phyloP scores from a whole-genome alignment of 2,329 filamentous ascomycete species.

The Verticillium alfalfae region DNA sequence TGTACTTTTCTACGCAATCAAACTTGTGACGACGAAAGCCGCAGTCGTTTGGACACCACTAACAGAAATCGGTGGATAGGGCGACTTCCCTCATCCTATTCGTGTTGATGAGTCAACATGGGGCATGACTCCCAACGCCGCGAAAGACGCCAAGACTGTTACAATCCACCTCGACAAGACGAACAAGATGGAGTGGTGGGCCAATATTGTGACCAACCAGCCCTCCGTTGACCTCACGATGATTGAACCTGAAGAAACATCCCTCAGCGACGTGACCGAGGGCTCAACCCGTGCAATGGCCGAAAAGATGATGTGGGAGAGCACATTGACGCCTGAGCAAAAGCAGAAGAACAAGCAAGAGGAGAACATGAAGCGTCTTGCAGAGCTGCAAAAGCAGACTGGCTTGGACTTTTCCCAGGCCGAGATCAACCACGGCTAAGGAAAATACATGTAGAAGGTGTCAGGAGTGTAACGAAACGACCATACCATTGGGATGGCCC shows the following conservation, averaged over 20 bases:
- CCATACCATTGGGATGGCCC: conserved; percentile 34
- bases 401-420: conserved; percentile 70
- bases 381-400: conserved; percentile 84
- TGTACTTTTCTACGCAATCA: background rate
- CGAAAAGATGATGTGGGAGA: conserved; percentile 99
- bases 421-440: conserved; percentile 43
- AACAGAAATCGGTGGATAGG: conserved; percentile 44
- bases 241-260: conserved; percentile 89
- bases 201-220: conserved; percentile 79
- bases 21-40: background rate
- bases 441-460: conserved; percentile 25
- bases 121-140: conserved; percentile 70
- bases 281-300: conserved; percentile 96
- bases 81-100: conserved; percentile 76
- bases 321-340: conserved; percentile 83
- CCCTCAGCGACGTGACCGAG: conserved; percentile 77
- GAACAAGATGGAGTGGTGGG: conserved; percentile 99
- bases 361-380: conserved; percentile 88
- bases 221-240: conserved; percentile 93
- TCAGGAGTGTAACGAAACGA: conserved; percentile 61
- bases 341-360: conserved; percentile 94
- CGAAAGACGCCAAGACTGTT: conserved; percentile 58
- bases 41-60: background rate
- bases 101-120: conserved; percentile 85
- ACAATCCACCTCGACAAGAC: conserved; percentile 88